Evolutionary conservation across 768 basidiomycete genomes (phyloP), one percentile per base, ranked within the genome.

Genomic region (Tylopilus rubrobrunneus): DNA sequence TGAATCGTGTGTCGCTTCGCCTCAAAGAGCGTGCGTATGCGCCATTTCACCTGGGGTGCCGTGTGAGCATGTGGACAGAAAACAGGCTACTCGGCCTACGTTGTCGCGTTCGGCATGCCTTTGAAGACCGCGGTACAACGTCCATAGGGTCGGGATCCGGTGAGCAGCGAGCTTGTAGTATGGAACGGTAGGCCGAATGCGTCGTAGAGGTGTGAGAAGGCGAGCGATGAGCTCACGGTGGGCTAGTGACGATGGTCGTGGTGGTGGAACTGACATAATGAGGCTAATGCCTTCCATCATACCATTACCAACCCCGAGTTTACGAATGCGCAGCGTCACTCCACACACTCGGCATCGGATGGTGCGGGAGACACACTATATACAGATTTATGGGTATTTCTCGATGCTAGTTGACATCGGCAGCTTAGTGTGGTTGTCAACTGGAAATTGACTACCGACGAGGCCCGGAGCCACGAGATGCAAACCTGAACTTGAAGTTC

Each of bases 111-210:
- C 79, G 7, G 87, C 76, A 39, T 76, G 62, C 28, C 76, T 71
- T 45, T 89, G 68, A 12, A 95, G 75, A 4, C 82, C 81, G 21
- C 90, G 78, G 67, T 93, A 95, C 5, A 94, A 71, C 0, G 75
- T 68, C 87, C 89, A 90, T 61, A 87, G 67, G 0, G 89, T 92
- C 4, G 92, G 91, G 74, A 74, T 45, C 75, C 85, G 80, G 66
- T 95, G 92, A 0, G 84, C 85, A 0, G 77, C 74, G 25, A 92
- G 83, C 46, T 79, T 66, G 62, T 78, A 91, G 61, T 92, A 89
- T 4, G 87, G 83, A 3, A 80, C 75, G 21, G 77, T 74, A 9
- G 87, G 82, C 12, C 83, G 76, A 6, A 83, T 72, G 29, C 85
- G 82, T 31, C 79, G 77, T 1, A 89, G 68, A 41, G 81, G 74